Evolutionary conservation across 441 rosid genomes (phyloP), one percentile per base, ranked within the genome.

Genomic region (Cnidoscolus chayamansa): DNA sequence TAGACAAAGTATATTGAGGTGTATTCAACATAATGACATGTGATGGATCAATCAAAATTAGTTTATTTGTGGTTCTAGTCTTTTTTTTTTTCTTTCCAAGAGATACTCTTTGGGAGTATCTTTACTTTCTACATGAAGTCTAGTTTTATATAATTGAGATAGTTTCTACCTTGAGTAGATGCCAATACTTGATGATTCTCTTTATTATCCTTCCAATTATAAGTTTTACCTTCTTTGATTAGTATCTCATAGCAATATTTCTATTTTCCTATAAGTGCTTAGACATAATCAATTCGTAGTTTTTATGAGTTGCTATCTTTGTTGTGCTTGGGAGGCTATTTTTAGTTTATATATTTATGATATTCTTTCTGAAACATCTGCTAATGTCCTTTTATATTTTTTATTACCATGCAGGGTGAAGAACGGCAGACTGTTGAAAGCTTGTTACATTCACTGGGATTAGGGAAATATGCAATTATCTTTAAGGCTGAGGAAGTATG

Each of bases 401-500:
- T 59, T 48, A 56, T 64, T 73, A 17, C 31, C 58, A 53, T 56
- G 60, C 75, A 88, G 97, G 81, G 50, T 78, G 94, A 86, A 78
- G 96, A 88, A 76, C 88, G 72, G 40, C 90, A 80, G 68, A 84
- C 93, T 56, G 88, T 93, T 81, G 94, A 88, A 72, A 77, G 87
- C 73, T 81, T 93, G 75, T 74, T 93, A 70, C 77, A 87, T 72
- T 85, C 94, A 19, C 77, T 93, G 58, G 97, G 94, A 71, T 80
- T 93, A 81, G 93, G 85, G 71, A 91, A 84, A 85, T 93, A 88
- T 81, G 84, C 81, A 50, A 80, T 86, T 78, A 73, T 57, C 73
- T 90, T 93, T 75, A 89, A 91, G 90, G 88, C 89, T 56, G 98
- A 93, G 83, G 96, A 91, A 82, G 98, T 93, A 85, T 49, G 96